Evolutionary conservation across 345 rosid species (phyloP).

Genomic region (Dimocarpus longan): DNA sequence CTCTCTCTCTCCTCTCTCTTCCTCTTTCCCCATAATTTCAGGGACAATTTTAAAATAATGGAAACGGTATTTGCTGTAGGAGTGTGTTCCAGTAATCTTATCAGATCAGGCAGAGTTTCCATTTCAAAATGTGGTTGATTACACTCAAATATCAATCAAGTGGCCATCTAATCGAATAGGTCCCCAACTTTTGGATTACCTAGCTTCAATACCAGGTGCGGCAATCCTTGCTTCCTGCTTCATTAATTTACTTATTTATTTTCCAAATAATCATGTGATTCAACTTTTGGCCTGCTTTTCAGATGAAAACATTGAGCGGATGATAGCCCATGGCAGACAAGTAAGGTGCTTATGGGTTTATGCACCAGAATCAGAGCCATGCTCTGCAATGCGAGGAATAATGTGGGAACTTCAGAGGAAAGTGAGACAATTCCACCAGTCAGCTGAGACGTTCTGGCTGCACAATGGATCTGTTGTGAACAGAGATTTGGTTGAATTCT

Average conservation of each 20-base stretch:
- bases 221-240: not conserved
- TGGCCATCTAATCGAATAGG: no score
- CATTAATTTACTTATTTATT: not conserved
- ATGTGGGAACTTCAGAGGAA: conserved; percentile 96
- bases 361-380: conserved; percentile 58
- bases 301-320: conserved; percentile 65
- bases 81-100: no score
- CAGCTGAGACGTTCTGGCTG: conserved; percentile 94
- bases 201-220: conserved; percentile 75
- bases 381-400: conserved; percentile 82
- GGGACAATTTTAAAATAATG: not conserved
- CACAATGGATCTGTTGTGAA: conserved; percentile 75
- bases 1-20: not conserved
- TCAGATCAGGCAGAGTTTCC: no score
- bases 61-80: conserved; percentile 6
- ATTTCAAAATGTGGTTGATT: no score
- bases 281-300: conserved; percentile 20
- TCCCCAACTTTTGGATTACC: conserved; percentile 71
- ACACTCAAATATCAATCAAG: no score
- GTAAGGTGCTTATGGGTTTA: conserved; percentile 85
- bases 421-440: conserved; percentile 88
- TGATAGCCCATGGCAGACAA: conserved; percentile 71
- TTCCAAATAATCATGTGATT: no score
- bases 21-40: not conserved
- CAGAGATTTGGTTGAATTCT: conserved; percentile 65